Percentiles rank a stretch among this genome's conserved stretches.
Conservation (phyloP, 257 asterid species). For the Striga asiatica region DNA sequence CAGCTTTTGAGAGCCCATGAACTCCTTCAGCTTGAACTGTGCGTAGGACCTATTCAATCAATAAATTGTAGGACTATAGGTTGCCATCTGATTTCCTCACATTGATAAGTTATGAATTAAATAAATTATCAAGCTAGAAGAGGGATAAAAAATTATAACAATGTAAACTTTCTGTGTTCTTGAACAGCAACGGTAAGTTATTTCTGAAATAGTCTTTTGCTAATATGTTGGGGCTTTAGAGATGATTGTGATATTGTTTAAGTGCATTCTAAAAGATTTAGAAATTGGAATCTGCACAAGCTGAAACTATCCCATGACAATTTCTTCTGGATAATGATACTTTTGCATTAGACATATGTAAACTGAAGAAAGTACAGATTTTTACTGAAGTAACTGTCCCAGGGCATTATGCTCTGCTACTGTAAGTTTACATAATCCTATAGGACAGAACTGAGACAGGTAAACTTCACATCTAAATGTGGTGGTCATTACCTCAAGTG, state of each 20-base stretch:
- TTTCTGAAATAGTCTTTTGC: no score
- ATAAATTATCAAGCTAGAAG: conserved; percentile 1
- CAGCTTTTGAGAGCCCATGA: conserved; percentile 58
- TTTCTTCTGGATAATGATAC: no score
- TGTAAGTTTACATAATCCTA: not conserved
- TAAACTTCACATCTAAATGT: no score
- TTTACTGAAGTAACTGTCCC: not conserved
- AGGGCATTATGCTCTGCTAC: not conserved
- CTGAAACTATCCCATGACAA: not conserved
- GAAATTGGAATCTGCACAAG: not conserved
- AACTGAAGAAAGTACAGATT: not conserved
- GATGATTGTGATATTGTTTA: not conserved
- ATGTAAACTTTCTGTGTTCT: no score
- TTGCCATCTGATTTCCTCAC: not conserved
- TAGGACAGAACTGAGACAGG: no score
- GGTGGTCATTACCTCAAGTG: conserved; percentile 68
- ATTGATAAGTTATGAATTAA: not conserved
- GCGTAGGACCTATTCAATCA: conserved; percentile 48
- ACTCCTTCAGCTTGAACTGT: conserved; percentile 91
- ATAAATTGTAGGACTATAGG: not conserved
- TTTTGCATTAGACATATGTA: no score
- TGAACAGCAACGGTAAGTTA: no score
- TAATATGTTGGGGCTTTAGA: no score
- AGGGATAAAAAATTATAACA: not conserved
- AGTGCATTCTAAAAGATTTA: not conserved